Evolutionary conservation across 192 early-diverging fungal species (phyloP), one percentile per base, ranked within the genome.

Genomic region (Coemansia sp.): DNA sequence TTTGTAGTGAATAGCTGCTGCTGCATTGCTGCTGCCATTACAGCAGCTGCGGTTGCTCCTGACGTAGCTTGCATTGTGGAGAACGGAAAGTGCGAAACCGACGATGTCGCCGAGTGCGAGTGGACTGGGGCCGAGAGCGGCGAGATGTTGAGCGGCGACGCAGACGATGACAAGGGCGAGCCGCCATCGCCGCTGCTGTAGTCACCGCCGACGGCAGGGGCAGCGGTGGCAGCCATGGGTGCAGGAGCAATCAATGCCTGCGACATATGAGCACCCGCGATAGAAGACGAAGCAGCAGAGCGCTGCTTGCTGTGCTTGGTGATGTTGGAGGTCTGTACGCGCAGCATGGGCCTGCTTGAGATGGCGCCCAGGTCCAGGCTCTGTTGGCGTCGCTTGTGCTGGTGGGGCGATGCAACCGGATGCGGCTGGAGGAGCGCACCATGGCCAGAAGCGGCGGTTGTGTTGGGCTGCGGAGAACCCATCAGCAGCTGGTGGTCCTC

Each of bases 111-210:
- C 14, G 41, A 5, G 31, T 66, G 74, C 31, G 63, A 58, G 19
- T 71, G 55, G 28, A 70, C 55, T 5, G 77, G 72, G 14, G 72
- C 72, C 30, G 77, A 74, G 15, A 70, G 64, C 56, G 77, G 77
- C 48, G 77, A 80, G 20, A 50, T 44, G 47, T 63, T 60, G 17
- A 67, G 56, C 27, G 72, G 71, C 36, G 68, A 69, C 48, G 55
- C 42, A 9, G 66, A 63, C 13, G 67, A 31, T 20, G 72, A 67
- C 59, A 50, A 22, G 1, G 33, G 28, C 23, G 64, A 48, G 17
- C 28, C 27, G 33, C 19, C 33, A 23, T 34, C 23, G 52, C 54
- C 20, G 50, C 52, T 20, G 56, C 47, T 42, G 57, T 34, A 15
- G 34, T 44, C 10, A 59, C 29, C 41, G 2, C 57, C 29, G 53